phyloP scores from a whole-genome alignment of 495 filamentous ascomycete genomes.

The Lindgomyces ingoldianus region DNA sequence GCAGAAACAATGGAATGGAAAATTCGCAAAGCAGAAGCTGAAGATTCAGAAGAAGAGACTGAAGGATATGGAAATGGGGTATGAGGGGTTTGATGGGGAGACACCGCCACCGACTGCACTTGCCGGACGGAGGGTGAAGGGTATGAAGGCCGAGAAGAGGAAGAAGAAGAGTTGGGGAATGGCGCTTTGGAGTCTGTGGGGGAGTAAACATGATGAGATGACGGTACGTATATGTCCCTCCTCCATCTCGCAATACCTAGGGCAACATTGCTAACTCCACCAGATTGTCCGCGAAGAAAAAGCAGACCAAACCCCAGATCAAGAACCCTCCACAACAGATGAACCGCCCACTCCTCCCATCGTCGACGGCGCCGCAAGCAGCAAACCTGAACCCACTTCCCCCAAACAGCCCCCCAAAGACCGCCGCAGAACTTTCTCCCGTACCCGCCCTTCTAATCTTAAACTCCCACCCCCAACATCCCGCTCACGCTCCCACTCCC shows the following conservation, averaged over 20 bases:
- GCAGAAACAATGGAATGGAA: conserved; percentile 68
- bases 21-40: conserved; percentile 65
- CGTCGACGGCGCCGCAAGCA: neutral
- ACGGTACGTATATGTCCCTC: conserved; percentile 50
- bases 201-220: conserved; percentile 80
- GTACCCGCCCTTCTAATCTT: conserved; percentile 1
- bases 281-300: conserved; percentile 33
- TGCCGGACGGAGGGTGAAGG: conserved; percentile 63
- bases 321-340: neutral
- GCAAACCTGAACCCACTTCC: neutral
- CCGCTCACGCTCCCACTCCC: conserved; percentile 22
- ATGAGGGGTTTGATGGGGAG: conserved; percentile 65
- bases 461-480: neutral
- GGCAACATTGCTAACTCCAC: conserved; percentile 6
- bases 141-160: conserved; percentile 55
- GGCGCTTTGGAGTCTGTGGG: conserved; percentile 81
- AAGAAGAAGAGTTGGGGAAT: conserved; percentile 69
- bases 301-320: conserved; percentile 19
- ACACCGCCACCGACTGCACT: conserved; percentile 79
- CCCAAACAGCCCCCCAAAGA: neutral
- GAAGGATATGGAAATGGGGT: conserved; percentile 69
- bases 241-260: neutral
- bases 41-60: conserved; percentile 68
- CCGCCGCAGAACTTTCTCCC: neutral
- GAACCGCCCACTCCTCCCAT: conserved; percentile 1